Evolutionary conservation across 2,329 filamentous ascomycete genomes (phyloP), one percentile per base, ranked within the genome.

Genomic region (Mycocentrospora acerina): DNA sequence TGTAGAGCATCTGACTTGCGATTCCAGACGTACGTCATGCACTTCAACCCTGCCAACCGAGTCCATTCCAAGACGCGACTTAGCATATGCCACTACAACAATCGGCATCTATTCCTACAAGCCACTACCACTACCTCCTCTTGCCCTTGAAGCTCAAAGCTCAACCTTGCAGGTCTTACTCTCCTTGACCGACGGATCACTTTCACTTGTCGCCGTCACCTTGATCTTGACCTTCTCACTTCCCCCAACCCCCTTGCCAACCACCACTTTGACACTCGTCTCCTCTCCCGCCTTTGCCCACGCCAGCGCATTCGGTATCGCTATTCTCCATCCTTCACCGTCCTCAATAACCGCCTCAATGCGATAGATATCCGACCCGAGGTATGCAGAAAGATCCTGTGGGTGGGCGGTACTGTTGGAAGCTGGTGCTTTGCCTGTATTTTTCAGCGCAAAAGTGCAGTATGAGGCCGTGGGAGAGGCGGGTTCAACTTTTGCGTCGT

Each of bases 371-470:
- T 78, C 75, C 2, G 67, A 71, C 5, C 55, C 59, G 4, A 74
- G 50, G 42, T 73, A 73, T 10, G 53, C 55, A 0, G 69, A 60
- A 2, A 72, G 46, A 40, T 74, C 65, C 32, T 64, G 62, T 0
- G 60, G 58, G 17, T 66, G 62, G 1, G 41, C 37, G 5, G 39
- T 47, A 1, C 44, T 49, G 4, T 36, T 31, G n/a, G 51, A 52
- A 2, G 28, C 9, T 6, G 42, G 27, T 2, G 40, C 37, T 51
- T 59, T 55, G 3, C 74, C 75, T 0, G 67, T 72, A 46, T 78
- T 79, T 39, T 60, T 68, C 12, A 78, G 62, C 31, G 67, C 60
- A 46, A 79, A 78, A 2, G 67, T 60, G 59, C 75, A 78, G 16
- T 67, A 68, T 12, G 70, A 60, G 3, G 69, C 72, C 4, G 59